Base-by-base conservation (phyloP, 768 basidiomycete species). In the Botryobasidium botryosum region DNA sequence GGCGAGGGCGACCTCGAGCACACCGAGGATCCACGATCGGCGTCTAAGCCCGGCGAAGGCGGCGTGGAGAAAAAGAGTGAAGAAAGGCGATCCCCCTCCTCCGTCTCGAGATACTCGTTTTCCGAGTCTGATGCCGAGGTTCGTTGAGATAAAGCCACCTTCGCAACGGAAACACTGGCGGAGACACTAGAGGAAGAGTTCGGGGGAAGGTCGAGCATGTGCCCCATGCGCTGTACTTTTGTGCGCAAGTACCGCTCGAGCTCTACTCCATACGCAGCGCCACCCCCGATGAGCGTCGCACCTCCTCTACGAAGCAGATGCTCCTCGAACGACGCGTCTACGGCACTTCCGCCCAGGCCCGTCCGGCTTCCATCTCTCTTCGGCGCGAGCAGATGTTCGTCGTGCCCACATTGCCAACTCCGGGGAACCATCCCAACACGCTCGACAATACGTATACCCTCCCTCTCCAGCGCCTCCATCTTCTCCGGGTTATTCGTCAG, bases 401-500 rank as follows among this genome's bases (percentile, higher is more conserved):
- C 12, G 69, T 65, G 52, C 51, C 49, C 47, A 18, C 53, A 52
- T 51, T 63, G 61, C 92, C 94, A 99, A 51, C 79, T 80, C 45
- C 87, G 68, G 15, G 94, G 94, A 8, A 96, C 76, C 92, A 99
- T 97, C 37, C 83, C 70, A 5, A 96, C 84, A 12, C 90, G 74
- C 61, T 97, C 88, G 3, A 68, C 65, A 17, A 99, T 73, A 15
- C 59, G 63, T 43, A 99, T 68, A 3, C 87, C 84, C 60, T 96
- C 92, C 53, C 67, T 70, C 61, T 80, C 72, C 53, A 97, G 62
- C 36, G 90, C 88, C 50, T 74, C 70, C 33, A 99, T 79, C 64
- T 99, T 99, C 62, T 91, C 91, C 7, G 94, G 94, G 61, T 99
- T 99, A 62, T 99, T 99, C 47, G 94, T 99, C 61, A 99, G 63